A percentile compares a stretch with the other conserved stretches of the same genome.
These are phyloP conservation scores for Kuraishia floccosa DNA, from an alignment of 805 yeast genomes.

Conservation along the genomic window DNA sequence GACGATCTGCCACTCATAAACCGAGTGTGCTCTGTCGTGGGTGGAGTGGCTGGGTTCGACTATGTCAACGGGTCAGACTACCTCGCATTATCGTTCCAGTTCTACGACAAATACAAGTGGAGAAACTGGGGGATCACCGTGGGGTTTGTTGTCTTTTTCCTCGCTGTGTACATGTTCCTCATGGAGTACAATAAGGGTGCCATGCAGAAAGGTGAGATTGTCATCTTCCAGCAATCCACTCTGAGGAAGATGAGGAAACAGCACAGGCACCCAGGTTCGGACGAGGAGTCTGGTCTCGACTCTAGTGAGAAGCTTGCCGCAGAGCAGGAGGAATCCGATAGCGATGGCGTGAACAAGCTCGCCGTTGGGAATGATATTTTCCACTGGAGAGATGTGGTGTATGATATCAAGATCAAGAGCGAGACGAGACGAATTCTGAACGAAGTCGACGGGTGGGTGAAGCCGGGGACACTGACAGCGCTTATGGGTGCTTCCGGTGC, in stretches of 20 bases:
- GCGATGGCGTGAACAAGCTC: slow-evolving; percentile 15
- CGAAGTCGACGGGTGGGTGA: slow-evolving; percentile 73
- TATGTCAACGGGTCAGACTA: slow-evolving; percentile 52
- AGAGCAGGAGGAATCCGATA: slow-evolving; percentile 12
- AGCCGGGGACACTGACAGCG: slow-evolving; percentile 76
- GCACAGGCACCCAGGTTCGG: slow-evolving; percentile 13
- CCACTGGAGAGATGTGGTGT: slow-evolving; percentile 71
- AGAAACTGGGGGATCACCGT: slow-evolving; percentile 65
- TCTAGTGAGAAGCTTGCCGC: slow-evolving; percentile 15
- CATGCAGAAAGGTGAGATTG: slow-evolving; percentile 60
- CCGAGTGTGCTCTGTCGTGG: slow-evolving; percentile 29
- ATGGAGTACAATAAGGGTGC: slow-evolving; percentile 53
- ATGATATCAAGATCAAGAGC: slow-evolving; percentile 51
- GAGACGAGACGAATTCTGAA: slow-evolving; percentile 51
- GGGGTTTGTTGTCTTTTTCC: slow-evolving; percentile 44
- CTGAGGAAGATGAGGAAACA: slow-evolving; percentile 34
- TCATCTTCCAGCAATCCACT: slow-evolving; percentile 42
- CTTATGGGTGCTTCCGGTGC: slow-evolving; percentile 59
- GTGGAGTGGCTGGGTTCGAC: slow-evolving; percentile 42
- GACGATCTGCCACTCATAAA: slow-evolving; percentile 7
- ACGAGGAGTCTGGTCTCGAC: slow-evolving; percentile 14
- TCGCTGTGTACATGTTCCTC: slow-evolving; percentile 37
- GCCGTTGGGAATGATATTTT: slow-evolving; percentile 37
- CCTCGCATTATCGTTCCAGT: slow-evolving; percentile 34
- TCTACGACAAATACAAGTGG: slow-evolving; percentile 55